Percentiles rank a stretch among this genome's conserved stretches.
phyloP scores from a whole-genome alignment of 2,329 filamentous ascomycete species.

The Rhinocladiella similis region DNA sequence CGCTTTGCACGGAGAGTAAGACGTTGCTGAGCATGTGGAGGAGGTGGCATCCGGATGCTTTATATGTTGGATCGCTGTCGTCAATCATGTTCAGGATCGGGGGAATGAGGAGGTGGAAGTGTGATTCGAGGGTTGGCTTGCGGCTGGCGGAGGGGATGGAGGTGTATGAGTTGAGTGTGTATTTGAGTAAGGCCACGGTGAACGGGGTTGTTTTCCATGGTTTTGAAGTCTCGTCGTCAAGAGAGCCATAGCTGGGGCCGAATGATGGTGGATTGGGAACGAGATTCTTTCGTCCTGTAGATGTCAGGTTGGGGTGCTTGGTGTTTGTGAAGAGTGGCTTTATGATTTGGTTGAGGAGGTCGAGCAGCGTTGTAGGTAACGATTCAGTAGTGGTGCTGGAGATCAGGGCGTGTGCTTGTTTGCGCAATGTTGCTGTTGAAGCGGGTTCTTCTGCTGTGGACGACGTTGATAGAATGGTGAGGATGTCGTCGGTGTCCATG shows the following conservation, averaged over 20 bases:
- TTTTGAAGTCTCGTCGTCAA: slow-evolving; percentile 10
- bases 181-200: slow-evolving; percentile 15
- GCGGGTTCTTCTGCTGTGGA: not conserved
- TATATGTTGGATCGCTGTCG: slow-evolving; percentile 39
- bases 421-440: not conserved
- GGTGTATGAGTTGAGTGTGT: slow-evolving; percentile 15
- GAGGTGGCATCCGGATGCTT: slow-evolving; percentile 40
- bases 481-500: not conserved
- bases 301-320: slow-evolving; percentile 44
- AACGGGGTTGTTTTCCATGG: slow-evolving; percentile 27
- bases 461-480: not conserved
- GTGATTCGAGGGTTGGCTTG: slow-evolving; percentile 37
- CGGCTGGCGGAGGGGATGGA: slow-evolving; percentile 1
- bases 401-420: not conserved
- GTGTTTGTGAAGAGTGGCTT: slow-evolving; percentile 44
- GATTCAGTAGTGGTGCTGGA: not conserved
- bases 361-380: slow-evolving; percentile 23
- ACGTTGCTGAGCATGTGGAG: slow-evolving; percentile 37
- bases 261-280: slow-evolving; percentile 38
- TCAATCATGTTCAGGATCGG: slow-evolving; percentile 46
- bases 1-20: slow-evolving; percentile 32
- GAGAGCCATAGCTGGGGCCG: slow-evolving; percentile 32
- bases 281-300: slow-evolving; percentile 45
- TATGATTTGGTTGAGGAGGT: slow-evolving; percentile 32
- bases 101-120: slow-evolving; percentile 47